Conservation (phyloP, 164 flowering plant genomes). For the Santalum album region DNA sequence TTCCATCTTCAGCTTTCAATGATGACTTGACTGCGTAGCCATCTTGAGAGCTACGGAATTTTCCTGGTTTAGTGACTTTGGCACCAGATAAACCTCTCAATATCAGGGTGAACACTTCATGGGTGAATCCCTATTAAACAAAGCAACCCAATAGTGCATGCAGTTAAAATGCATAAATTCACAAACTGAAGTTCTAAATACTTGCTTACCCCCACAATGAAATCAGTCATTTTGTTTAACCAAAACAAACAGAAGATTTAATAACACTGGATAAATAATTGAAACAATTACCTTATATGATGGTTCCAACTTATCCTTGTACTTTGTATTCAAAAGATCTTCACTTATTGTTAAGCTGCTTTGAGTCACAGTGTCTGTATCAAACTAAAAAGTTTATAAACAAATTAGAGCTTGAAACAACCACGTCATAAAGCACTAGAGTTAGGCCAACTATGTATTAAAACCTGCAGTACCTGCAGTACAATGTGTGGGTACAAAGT, state of each 20-base stretch:
- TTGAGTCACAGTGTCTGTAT: constrained; percentile 73
- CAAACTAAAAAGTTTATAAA: constrained; percentile 47
- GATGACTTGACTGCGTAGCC: constrained; percentile 99
- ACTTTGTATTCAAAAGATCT: constrained; percentile 66
- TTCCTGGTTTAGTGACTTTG: constrained; percentile 88
- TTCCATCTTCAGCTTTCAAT: constrained; percentile 97
- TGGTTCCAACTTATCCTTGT: constrained; percentile 74
- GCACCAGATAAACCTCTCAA: constrained; percentile 93
- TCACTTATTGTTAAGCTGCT: constrained; percentile 54
- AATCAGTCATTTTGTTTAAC: no score
- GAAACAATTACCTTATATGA: constrained; percentile 67
- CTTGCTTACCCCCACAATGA: no score
- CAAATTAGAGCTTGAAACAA: background rate
- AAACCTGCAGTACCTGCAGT: constrained; percentile 61
- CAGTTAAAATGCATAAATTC: background rate
- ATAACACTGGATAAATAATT: no score
- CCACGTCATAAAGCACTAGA: background rate
- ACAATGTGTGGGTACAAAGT: constrained; percentile 98
- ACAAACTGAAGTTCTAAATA: background rate
- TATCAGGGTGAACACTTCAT: constrained; percentile 80
- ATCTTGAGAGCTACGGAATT: constrained; percentile 89
- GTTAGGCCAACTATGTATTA: background rate
- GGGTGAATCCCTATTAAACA: constrained; percentile 72
- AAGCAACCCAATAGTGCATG: constrained; percentile 4
- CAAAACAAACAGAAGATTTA: no score